Conservation (phyloP, 257 asterid species). For the Solanum pennellii region DNA sequence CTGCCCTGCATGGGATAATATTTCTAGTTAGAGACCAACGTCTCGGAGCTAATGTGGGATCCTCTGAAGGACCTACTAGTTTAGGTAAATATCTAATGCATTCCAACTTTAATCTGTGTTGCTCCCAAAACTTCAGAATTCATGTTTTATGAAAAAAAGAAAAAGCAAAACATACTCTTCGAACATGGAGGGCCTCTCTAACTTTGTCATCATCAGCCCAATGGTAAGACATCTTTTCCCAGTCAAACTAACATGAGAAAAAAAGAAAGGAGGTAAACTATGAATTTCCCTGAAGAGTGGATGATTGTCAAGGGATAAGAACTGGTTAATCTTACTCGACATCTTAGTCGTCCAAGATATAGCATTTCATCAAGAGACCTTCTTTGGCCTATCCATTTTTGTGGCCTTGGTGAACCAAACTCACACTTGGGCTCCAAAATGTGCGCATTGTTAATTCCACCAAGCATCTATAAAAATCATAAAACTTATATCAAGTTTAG, state of each 20-base stretch:
- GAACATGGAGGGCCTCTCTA: slow-evolving; percentile 1
- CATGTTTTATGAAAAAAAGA: neutral
- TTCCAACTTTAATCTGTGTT: neutral
- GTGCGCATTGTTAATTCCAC: neutral
- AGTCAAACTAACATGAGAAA: neutral
- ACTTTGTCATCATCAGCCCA: slow-evolving; percentile 4
- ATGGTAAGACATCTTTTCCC: neutral
- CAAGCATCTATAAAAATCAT: neutral
- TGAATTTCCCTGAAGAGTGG: neutral
- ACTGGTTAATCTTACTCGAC: slow-evolving; percentile 5
- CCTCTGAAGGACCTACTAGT: neutral
- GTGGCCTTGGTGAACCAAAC: neutral
- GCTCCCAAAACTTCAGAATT: neutral
- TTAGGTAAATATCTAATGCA: neutral
- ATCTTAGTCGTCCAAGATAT: neutral
- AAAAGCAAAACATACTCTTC: neutral
- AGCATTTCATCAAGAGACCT: slow-evolving; percentile 8
- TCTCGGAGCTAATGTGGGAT: neutral
- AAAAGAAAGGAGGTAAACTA: neutral
- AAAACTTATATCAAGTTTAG: neutral
- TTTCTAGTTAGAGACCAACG: neutral
- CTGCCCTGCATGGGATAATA: neutral
- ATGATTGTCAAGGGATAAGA: neutral
- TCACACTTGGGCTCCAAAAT: slow-evolving; percentile 11
- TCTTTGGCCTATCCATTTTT: neutral